These are phyloP conservation scores for Nidularia pulvinata DNA, from an alignment of 768 basidiomycete genomes.

Conservation along the genomic window DNA sequence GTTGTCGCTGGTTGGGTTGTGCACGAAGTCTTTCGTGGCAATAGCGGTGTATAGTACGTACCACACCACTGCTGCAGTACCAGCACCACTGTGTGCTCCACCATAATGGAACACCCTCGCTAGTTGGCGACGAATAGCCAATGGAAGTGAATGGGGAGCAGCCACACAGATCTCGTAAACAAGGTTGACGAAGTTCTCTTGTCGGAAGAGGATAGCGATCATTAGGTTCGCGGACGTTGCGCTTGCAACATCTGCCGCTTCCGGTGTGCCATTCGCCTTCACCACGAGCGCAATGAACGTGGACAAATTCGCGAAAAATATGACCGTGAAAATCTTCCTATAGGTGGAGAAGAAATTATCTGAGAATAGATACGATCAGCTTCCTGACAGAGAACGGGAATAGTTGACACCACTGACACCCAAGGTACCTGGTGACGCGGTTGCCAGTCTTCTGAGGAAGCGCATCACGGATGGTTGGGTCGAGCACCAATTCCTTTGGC, in stretches of 20 bases:
- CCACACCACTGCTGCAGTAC: conserved; percentile 53
- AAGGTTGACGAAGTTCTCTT: conserved; percentile 54
- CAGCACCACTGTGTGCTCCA: conserved; percentile 54
- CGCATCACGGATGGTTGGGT: conserved; percentile 18
- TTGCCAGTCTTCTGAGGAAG: conserved; percentile 12
- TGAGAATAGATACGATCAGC: neutral
- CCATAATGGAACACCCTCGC: conserved; percentile 57
- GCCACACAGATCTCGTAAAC: conserved; percentile 45
- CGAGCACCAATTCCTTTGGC: neutral
- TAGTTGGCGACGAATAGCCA: conserved; percentile 40
- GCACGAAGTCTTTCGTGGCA: conserved; percentile 31
- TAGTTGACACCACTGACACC: conserved; percentile 29
- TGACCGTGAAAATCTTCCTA: conserved; percentile 51
- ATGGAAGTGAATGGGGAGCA: conserved; percentile 32
- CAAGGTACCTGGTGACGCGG: conserved; percentile 6
- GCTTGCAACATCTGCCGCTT: conserved; percentile 34
- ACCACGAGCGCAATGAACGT: conserved; percentile 40
- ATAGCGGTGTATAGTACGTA: conserved; percentile 47
- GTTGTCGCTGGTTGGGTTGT: conserved; percentile 15
- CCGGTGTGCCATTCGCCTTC: conserved; percentile 27
- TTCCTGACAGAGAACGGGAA: conserved; percentile 21
- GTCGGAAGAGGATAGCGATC: conserved; percentile 37
- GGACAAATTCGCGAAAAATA: conserved; percentile 49
- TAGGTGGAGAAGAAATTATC: conserved; percentile 38
- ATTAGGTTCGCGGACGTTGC: conserved; percentile 42